phyloP scores from a whole-genome alignment of 495 filamentous ascomycete species.

The Xylaria flabelliformis region DNA sequence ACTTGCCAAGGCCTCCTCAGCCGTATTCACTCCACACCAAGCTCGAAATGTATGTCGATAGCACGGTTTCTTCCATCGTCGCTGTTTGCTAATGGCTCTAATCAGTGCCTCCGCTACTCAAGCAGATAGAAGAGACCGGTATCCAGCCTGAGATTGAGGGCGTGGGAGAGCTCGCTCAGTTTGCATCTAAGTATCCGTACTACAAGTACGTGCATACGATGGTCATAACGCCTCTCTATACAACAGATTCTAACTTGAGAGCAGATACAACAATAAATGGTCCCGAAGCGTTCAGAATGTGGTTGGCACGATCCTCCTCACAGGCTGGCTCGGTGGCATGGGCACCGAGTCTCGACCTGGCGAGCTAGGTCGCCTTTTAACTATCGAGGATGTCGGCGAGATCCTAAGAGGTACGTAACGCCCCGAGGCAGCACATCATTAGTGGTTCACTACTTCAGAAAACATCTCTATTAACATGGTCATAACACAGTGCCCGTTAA shows the following conservation, averaged over 20 bases:
- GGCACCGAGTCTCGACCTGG: constrained; percentile 47
- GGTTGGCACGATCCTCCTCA: constrained; percentile 73
- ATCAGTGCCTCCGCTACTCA: constrained; percentile 52
- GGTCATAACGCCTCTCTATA: neutral
- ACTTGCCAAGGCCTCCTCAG: constrained; percentile 81
- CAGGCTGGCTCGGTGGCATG: constrained; percentile 76
- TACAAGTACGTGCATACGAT: constrained; percentile 68
- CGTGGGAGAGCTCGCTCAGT: constrained; percentile 65
- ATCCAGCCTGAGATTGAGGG: constrained; percentile 64
- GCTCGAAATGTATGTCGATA: constrained; percentile 69
- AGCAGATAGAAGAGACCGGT: constrained; percentile 57
- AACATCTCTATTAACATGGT: neutral
- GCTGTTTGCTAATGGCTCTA: constrained; percentile 31
- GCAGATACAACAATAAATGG: constrained; percentile 83
- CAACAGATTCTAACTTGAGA: constrained; percentile 6
- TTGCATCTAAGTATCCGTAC: constrained; percentile 85
- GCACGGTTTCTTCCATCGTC: neutral
- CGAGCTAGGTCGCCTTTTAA: constrained; percentile 70
- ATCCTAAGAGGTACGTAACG: constrained; percentile 68
- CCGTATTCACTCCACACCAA: constrained; percentile 85
- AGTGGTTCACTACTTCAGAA: neutral
- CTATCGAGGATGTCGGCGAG: constrained; percentile 84
- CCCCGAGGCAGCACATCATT: neutral
- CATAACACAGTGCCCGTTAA: constrained; percentile 82
- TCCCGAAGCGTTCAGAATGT: constrained; percentile 82